Conservation (phyloP, 129 eudicot genomes). For the Logfia minima region DNA sequence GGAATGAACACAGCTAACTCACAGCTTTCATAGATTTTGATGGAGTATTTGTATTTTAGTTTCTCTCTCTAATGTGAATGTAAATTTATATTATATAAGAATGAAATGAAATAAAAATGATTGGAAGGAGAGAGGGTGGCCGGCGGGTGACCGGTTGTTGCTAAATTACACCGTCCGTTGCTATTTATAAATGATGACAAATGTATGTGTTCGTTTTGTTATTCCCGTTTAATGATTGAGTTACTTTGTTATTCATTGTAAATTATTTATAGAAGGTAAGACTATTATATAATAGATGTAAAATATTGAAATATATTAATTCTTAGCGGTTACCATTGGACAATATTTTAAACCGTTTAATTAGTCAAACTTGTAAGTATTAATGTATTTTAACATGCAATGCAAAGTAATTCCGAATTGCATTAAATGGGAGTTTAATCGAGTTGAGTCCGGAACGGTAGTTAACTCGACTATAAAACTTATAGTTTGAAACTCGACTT, state of each 20-base stretch:
- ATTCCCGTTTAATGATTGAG: too few relatives aligned
- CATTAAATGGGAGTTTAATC: too few relatives aligned
- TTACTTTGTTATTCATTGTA: too few relatives aligned
- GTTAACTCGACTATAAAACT: too few relatives aligned
- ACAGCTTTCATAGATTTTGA: conserved; percentile 45
- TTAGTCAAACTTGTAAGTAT: neutral
- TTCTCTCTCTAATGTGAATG: conserved; percentile 21
- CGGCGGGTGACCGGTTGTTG: conserved; percentile 24
- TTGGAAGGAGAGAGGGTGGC: conserved; percentile 12
- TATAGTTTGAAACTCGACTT: rapidly evolving
- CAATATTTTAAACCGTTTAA: neutral
- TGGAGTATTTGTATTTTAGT: neutral
- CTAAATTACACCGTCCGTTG: conserved; percentile 17
- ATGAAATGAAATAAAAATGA: neutral
- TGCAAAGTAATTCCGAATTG: too few relatives aligned
- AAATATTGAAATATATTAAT: neutral
- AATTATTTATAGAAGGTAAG: too few relatives aligned
- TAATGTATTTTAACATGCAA: neutral
- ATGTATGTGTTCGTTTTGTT: too few relatives aligned
- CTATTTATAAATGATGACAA: neutral
- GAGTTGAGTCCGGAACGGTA: too few relatives aligned
- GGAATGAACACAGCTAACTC: conserved; percentile 63
- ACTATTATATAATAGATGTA: neutral
- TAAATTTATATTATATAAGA: conserved; percentile 21
- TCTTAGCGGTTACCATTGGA: neutral